Conservation (phyloP, 805 yeast genomes). For the Metschnikowia similis region DNA sequence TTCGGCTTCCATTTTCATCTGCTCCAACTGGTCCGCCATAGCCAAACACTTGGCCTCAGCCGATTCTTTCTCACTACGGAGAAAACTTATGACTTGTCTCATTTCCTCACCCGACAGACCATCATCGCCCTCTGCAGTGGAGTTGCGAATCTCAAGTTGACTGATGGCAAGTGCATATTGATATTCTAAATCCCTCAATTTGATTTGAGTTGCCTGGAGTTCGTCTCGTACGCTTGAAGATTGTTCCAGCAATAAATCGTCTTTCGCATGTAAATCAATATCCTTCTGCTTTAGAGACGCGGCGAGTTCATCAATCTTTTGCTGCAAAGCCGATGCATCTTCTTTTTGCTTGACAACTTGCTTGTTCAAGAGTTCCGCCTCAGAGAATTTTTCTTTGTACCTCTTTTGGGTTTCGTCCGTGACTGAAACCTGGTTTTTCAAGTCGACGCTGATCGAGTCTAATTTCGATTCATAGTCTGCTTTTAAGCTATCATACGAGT, state of each 20-base stretch:
- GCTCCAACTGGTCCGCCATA: conserved; percentile 47
- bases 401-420: conserved; percentile 49
- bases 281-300: conserved; percentile 16
- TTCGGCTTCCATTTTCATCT: conserved; percentile 48
- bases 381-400: conserved; percentile 31
- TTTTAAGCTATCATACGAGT: conserved; percentile 31
- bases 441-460: conserved; percentile 25
- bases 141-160: conserved; percentile 52
- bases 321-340: neutral
- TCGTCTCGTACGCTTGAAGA: conserved; percentile 24
- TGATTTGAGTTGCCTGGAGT: conserved; percentile 39
- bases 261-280: conserved; percentile 44
- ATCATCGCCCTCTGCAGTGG: conserved; percentile 9
- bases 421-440: conserved; percentile 41
- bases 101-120: conserved; percentile 21
- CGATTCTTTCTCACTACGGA: conserved; percentile 74
- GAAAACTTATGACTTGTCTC: conserved; percentile 51
- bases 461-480: conserved; percentile 30
- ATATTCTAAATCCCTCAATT: conserved; percentile 53
- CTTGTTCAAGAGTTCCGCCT: conserved; percentile 10
- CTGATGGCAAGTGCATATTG: conserved; percentile 67
- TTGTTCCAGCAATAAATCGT: conserved; percentile 20
- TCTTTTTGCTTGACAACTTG: conserved; percentile 13
- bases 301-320: conserved; percentile 3
- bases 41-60: conserved; percentile 47